A percentile compares a stretch with the other conserved stretches of the same genome.
Conservation (phyloP, 441 rosid genomes). For the Bruguiera hainesii region DNA sequence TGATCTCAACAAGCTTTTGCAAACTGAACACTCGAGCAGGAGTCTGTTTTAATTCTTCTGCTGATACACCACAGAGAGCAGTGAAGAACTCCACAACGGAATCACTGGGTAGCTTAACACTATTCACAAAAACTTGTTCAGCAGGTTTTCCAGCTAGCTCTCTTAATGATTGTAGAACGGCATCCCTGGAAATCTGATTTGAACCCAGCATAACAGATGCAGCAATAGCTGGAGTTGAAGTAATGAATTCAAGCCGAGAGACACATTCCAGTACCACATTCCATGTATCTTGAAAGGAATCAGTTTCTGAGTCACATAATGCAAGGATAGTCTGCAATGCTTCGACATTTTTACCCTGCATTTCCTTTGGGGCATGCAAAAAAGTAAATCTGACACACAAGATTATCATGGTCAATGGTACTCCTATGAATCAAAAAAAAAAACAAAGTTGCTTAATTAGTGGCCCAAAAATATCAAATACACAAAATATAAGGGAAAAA, state of each 20-base stretch:
- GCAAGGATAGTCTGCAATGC: constrained; percentile 83
- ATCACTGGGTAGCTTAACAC: constrained; percentile 91
- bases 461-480: neutral
- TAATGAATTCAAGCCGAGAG: constrained; percentile 92
- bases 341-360: constrained; percentile 98
- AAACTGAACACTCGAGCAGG: constrained; percentile 99
- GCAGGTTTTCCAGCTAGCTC: constrained; percentile 95
- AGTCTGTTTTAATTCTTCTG: constrained; percentile 93
- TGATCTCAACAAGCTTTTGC: constrained; percentile 99
- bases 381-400: constrained; percentile 77
- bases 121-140: constrained; percentile 92
- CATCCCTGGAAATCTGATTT: constrained; percentile 98
- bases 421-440: too few relatives aligned
- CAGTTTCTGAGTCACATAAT: constrained; percentile 77
- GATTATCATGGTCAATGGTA: constrained; percentile 24
- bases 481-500: neutral
- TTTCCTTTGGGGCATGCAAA: constrained; percentile 98
- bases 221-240: constrained; percentile 87
- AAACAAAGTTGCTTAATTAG: too few relatives aligned
- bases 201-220: constrained; percentile 98
- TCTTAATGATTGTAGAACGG: constrained; percentile 84
- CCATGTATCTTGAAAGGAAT: constrained; percentile 96
- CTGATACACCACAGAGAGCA: constrained; percentile 98
- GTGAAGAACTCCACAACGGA: constrained; percentile 93
- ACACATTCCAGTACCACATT: constrained; percentile 99